Evolutionary conservation across 1,284 basidiomycete species (phyloP).

Genomic region (Ganoderma sp.): DNA sequence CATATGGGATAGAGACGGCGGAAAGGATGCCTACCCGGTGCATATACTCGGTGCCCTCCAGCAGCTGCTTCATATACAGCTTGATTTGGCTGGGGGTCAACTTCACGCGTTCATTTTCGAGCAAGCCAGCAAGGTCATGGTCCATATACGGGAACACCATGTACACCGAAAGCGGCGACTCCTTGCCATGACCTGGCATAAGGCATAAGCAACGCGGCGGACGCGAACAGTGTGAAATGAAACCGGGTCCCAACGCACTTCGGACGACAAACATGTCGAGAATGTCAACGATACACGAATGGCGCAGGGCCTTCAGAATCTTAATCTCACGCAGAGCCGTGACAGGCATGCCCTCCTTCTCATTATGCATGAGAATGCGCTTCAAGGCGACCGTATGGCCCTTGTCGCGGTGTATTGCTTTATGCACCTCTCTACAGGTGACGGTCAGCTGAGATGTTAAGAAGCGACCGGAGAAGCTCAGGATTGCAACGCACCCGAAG

Average conservation of each 20-base stretch:
- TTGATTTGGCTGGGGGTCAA: conserved; percentile 88
- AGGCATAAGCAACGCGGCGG: conserved; percentile 12
- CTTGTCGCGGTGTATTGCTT: conserved; percentile 72
- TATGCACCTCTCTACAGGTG: conserved; percentile 80
- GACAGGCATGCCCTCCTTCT: conserved; percentile 95
- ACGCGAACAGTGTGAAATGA: background rate
- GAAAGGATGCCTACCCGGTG: conserved; percentile 68
- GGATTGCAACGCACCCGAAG: conserved; percentile 73
- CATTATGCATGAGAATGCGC: conserved; percentile 94
- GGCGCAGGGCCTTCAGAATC: conserved; percentile 89
- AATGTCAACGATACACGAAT: conserved; percentile 87
- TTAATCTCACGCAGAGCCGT: conserved; percentile 99
- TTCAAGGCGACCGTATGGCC: conserved; percentile 86
- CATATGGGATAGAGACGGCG: conserved; percentile 15
- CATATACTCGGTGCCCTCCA: conserved; percentile 95
- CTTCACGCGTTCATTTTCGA: conserved; percentile 89
- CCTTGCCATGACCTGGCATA: conserved; percentile 61
- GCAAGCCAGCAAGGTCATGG: conserved; percentile 93
- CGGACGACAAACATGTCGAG: conserved; percentile 90
- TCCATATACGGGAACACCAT: conserved; percentile 99
- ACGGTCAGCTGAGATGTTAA: background rate
- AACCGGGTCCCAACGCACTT: conserved; percentile 50
- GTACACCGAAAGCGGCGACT: conserved; percentile 81
- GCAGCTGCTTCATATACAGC: conserved; percentile 93
- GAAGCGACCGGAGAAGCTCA: conserved; percentile 4